Evolutionary conservation across 2,329 filamentous ascomycete species (phyloP).

Genomic region (Furcasterigmium furcatum): DNA sequence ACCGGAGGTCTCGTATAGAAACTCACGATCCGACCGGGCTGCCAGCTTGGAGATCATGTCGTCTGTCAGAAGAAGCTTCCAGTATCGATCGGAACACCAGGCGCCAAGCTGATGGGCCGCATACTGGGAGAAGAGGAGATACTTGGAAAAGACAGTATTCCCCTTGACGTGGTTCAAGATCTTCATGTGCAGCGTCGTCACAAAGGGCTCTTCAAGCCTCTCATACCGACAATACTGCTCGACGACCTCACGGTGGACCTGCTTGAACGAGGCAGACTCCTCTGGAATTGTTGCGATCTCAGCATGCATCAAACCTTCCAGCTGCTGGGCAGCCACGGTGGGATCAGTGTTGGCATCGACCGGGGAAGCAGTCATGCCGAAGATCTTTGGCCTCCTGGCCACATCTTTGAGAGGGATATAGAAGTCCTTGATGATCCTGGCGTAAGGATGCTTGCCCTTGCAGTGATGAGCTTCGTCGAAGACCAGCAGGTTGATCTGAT

Average conservation of each 20-base stretch:
- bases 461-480: slow-evolving; percentile 97
- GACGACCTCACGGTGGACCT: slow-evolving; percentile 48
- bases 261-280: slow-evolving; percentile 27
- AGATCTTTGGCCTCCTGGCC: slow-evolving; percentile 65
- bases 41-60: slow-evolving; percentile 60
- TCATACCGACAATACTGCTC: slow-evolving; percentile 43
- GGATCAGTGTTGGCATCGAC: slow-evolving; percentile 80
- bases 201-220: slow-evolving; percentile 43
- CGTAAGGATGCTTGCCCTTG: slow-evolving; percentile 91
- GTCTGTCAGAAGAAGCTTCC: slow-evolving; percentile 67
- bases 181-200: slow-evolving; percentile 61
- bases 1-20: neutral
- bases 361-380: slow-evolving; percentile 97
- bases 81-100: slow-evolving; percentile 84
- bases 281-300: slow-evolving; percentile 73
- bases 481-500: slow-evolving; percentile 82
- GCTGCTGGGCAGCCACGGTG: slow-evolving; percentile 62
- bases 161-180: slow-evolving; percentile 43
- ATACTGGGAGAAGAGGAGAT: slow-evolving; percentile 57
- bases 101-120: slow-evolving; percentile 67
- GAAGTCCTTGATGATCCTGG: slow-evolving; percentile 83
- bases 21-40: slow-evolving; percentile 28
- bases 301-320: slow-evolving; percentile 76
- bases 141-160: slow-evolving; percentile 45
- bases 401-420: slow-evolving; percentile 54